Base-by-base conservation (phyloP, 2,329 filamentous ascomycete species). In the Diaporthe citriasiana region DNA sequence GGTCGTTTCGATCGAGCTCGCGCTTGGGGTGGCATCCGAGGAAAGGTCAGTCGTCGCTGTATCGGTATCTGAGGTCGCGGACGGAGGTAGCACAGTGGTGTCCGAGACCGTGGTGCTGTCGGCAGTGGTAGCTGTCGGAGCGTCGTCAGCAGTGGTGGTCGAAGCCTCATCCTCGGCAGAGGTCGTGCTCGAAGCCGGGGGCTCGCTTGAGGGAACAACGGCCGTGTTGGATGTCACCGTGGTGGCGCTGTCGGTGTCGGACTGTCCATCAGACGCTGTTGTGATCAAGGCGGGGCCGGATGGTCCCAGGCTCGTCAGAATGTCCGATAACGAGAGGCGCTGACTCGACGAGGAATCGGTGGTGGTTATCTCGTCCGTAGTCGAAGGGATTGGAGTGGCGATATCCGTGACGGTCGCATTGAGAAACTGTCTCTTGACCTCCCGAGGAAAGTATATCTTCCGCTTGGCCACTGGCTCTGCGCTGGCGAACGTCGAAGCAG, bases 361-460 rank as follows among this genome's bases (percentile, higher is more conserved):
- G 22, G 55, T 55, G 25, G 45, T 71, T 12, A 68, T 77, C 65
- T 74, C 73, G 25, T 69, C 35, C 3, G 77, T 77, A 5, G 79
- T 76, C 53, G 78, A 77, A 55, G 79, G 68, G 15, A 76, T 38
- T 47, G 79, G 78, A n/a, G 79, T 78, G 65, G 76, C 77, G 38
- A 78, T 71, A 69, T 79, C 79, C 53, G 83, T 83, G 75, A 80
- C 79, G n/a, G 85, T 86, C 19, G 79, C 80, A 78, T 89, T 88
- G 75, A 78, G 78, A 70, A 86, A 83, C 74, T 87, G 83, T 71
- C 89, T 85, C 82, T 87, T 90, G 78, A 91, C 83, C 56, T 89
- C 85, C 72, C 87, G 85, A 17, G 89, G 89, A 76, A 88, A 91
- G 80, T 90, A 91, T 78, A 90, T 89, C 79, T 84, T 86, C 25